Evolutionary conservation across 2,329 filamentous ascomycete species (phyloP).

Genomic region (Beauveria brongniartii): DNA sequence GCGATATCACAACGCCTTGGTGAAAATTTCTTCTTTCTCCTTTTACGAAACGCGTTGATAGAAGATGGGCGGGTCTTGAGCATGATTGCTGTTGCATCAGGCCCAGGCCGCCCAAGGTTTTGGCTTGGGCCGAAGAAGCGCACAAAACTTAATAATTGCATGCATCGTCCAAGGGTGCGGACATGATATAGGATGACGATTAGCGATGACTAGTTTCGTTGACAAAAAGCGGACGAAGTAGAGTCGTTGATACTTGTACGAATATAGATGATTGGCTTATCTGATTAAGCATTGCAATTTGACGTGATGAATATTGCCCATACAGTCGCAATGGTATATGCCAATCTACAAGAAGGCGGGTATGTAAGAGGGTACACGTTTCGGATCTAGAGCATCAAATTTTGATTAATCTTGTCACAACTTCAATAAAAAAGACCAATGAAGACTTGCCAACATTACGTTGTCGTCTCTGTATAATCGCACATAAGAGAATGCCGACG

Average conservation of each 20-base stretch:
- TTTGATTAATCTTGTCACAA: too few relatives aligned
- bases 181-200: slow-evolving; percentile 7
- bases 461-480: too few relatives aligned
- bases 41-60: not conserved
- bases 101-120: not conserved
- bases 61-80: not conserved
- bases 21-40: not conserved
- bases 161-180: slow-evolving; percentile 7
- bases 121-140: not conserved
- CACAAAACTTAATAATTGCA: slow-evolving; percentile 11
- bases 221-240: not conserved
- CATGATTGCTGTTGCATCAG: not conserved
- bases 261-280: slow-evolving; percentile 10
- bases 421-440: too few relatives aligned
- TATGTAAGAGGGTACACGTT: too few relatives aligned
- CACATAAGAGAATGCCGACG: not conserved
- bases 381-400: too few relatives aligned
- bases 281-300: not conserved
- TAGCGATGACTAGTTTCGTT: slow-evolving; percentile 8
- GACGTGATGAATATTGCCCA: not conserved
- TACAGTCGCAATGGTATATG: not conserved
- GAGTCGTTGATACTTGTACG: slow-evolving; percentile 11
- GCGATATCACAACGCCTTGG: slow-evolving; percentile 7
- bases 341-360: too few relatives aligned
- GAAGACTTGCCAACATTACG: too few relatives aligned